These are phyloP conservation scores for Zizania palustris DNA, from an alignment of 202 grass and related monocot genomes.

Conservation along the genomic window DNA sequence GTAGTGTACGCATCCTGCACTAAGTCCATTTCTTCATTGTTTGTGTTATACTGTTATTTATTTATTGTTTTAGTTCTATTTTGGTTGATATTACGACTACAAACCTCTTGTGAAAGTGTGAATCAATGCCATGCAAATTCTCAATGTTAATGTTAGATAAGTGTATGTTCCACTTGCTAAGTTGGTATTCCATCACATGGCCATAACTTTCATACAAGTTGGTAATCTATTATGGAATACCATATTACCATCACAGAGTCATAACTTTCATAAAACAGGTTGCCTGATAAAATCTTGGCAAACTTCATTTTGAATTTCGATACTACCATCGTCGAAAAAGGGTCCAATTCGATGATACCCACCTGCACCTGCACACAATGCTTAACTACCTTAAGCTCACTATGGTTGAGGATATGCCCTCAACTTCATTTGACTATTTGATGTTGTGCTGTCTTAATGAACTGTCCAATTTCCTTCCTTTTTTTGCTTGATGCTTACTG, in stretches of 20 bases:
- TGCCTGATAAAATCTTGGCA: not conserved
- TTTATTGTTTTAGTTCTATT: not conserved
- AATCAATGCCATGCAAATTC: conserved; percentile 13
- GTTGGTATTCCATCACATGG: conserved; percentile 6
- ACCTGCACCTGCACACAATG: not conserved
- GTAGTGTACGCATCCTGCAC: conserved; percentile 87
- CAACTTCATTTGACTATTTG: not conserved
- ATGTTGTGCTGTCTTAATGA: conserved; percentile 12
- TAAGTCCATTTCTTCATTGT: conserved; percentile 46
- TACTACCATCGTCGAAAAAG: not conserved
- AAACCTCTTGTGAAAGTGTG: conserved; percentile 4
- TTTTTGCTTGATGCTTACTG: not conserved
- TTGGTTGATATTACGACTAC: not conserved
- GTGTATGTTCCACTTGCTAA: not conserved
- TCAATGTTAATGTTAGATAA: conserved; percentile 3
- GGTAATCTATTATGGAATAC: not conserved
- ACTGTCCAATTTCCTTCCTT: not conserved
- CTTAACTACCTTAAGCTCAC: conserved; percentile 3
- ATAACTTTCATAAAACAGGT: not conserved
- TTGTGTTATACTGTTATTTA: not conserved
- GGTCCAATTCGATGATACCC: not conserved
- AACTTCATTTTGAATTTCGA: not conserved
- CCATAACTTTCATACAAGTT: not conserved
- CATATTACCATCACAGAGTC: not conserved
- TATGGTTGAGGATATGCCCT: not conserved